Evolutionary conservation across 129 eudicot species (phyloP).

Genomic region (Pulicaria dysenterica): DNA sequence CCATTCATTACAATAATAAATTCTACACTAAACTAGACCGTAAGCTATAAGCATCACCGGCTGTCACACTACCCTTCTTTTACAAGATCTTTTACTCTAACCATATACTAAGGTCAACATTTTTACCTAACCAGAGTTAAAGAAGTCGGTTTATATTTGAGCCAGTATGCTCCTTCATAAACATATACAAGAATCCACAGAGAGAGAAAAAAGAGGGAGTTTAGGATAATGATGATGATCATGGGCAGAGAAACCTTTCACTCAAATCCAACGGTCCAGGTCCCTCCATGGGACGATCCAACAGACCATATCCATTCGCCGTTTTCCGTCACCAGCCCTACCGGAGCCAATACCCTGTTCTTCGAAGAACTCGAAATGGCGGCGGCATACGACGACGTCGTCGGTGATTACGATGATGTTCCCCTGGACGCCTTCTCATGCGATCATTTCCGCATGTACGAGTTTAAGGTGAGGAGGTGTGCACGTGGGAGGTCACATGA

Average conservation of each 20-base stretch:
- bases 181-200: conserved; percentile 11
- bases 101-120: conserved; percentile 31
- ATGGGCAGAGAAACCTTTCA: conserved; percentile 44
- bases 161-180: conserved; percentile 24
- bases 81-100: conserved; percentile 36
- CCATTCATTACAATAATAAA: neutral
- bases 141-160: conserved; percentile 43
- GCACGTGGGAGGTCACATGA: conserved; percentile 94
- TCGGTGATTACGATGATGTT: conserved; percentile 48
- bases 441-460: conserved; percentile 84
- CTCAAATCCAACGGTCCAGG: conserved; percentile 64
- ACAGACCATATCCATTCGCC: conserved; percentile 33
- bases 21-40: neutral
- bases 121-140: conserved; percentile 46
- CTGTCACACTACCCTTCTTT: conserved; percentile 23
- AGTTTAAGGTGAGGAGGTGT: conserved; percentile 72
- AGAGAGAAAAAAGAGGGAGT: neutral
- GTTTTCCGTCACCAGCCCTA: conserved; percentile 13
- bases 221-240: conserved; percentile 48
- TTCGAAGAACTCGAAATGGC: conserved; percentile 26
- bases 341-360: conserved; percentile 19
- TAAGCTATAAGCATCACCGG: conserved; percentile 18
- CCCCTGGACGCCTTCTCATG: conserved; percentile 64
- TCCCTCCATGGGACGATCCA: conserved; percentile 67
- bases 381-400: conserved; percentile 30